Conservation (phyloP, 192 early-diverging fungal genomes). For the Coemansia sp. region DNA sequence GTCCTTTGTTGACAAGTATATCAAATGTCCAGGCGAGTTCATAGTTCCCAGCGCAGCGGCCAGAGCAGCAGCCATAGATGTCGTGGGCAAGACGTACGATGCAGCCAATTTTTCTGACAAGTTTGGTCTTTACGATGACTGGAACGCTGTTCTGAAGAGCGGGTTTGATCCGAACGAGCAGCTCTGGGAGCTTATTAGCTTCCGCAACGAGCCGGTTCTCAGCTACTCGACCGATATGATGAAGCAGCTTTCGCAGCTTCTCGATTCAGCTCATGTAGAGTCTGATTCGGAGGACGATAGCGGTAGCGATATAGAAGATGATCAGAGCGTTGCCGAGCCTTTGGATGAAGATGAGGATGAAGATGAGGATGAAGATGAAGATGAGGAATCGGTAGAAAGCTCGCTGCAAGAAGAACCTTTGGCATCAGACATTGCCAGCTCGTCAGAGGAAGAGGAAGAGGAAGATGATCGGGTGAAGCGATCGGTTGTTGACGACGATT, state of each 20-base stretch:
- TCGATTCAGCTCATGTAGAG: conserved; percentile 51
- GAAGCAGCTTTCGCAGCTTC: conserved; percentile 48
- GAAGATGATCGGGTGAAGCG: conserved; percentile 24
- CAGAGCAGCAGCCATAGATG: conserved; percentile 41
- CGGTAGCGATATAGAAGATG: conserved; percentile 15
- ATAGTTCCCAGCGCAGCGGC: conserved; percentile 34
- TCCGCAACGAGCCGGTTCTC: conserved; percentile 81
- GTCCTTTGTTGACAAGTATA: conserved; percentile 41
- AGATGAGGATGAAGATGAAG: conserved; percentile 26
- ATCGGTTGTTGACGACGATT: conserved; percentile 87
- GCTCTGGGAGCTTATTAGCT: conserved; percentile 91
- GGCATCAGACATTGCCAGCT: conserved; percentile 45
- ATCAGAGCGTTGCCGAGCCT: conserved; percentile 14
- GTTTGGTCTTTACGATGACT: conserved; percentile 51
- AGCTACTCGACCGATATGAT: conserved; percentile 58
- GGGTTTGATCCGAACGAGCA: conserved; percentile 63
- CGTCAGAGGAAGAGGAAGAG: conserved; percentile 25
- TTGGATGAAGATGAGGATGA: conserved; percentile 16
- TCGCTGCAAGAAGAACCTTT: conserved; percentile 43
- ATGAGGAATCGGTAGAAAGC: conserved; percentile 28
- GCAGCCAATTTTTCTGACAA: conserved; percentile 45
- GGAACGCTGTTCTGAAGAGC: conserved; percentile 31
- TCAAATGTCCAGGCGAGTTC: conserved; percentile 37
- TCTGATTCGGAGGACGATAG: conserved; percentile 42
- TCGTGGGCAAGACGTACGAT: conserved; percentile 44